Evolutionary conservation across 2,329 filamentous ascomycete genomes (phyloP).

Genomic region (Ceratocystis lukuohia): DNA sequence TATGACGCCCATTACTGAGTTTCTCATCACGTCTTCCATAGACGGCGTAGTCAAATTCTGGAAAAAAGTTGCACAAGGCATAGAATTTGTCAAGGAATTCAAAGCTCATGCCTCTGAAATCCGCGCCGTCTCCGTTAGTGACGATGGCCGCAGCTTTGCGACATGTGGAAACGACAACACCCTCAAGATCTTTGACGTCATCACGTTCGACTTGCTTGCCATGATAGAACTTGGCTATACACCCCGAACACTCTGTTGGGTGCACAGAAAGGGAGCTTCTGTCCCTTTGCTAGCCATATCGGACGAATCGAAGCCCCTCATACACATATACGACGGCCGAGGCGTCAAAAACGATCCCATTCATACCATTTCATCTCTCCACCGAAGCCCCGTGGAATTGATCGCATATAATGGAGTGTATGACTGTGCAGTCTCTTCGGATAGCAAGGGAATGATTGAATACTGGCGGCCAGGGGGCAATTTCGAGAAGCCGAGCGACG

Average conservation of each 20-base stretch:
- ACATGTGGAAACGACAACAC: slow-evolving; percentile 68
- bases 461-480: slow-evolving; percentile 76
- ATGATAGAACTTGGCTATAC: slow-evolving; percentile 66
- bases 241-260: slow-evolving; percentile 78
- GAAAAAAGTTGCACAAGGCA: slow-evolving; percentile 83
- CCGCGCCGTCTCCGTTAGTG: slow-evolving; percentile 67
- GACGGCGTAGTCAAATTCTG: slow-evolving; percentile 99
- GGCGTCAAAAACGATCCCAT: slow-evolving; percentile 66
- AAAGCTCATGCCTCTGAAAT: slow-evolving; percentile 80
- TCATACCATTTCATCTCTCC: slow-evolving; percentile 66
- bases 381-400: slow-evolving; percentile 64
- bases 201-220: slow-evolving; percentile 76
- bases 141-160: slow-evolving; percentile 85
- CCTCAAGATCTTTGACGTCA: slow-evolving; percentile 67
- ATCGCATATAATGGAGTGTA: slow-evolving; percentile 83
- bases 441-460: slow-evolving; percentile 86
- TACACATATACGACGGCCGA: slow-evolving; percentile 78
- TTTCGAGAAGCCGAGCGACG: slow-evolving; percentile 82
- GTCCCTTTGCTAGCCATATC: slow-evolving; percentile 76
- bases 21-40: slow-evolving; percentile 82
- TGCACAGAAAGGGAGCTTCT: slow-evolving; percentile 78
- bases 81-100: slow-evolving; percentile 98
- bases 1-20: slow-evolving; percentile 82
- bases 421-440: slow-evolving; percentile 82
- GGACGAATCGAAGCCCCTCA: slow-evolving; percentile 55